Percentiles rank a stretch among this genome's conserved stretches.
phyloP scores from a whole-genome alignment of 108 stramenopile species.

The Chaetoceros muelleri region DNA sequence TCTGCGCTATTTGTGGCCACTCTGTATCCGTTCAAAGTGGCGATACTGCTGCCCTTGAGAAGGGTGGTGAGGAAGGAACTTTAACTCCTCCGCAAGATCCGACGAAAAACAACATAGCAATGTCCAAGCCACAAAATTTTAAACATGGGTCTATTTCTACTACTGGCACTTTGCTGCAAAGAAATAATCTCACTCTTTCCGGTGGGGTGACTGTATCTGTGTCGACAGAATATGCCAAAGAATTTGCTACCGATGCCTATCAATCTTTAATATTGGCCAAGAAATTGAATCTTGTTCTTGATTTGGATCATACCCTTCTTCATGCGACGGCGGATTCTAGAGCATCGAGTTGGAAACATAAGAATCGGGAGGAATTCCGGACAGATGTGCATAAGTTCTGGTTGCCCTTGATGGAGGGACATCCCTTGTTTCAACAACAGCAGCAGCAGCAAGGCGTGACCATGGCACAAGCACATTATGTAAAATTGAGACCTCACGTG shows the following conservation, averaged over 20 bases:
- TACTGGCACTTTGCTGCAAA: not conserved
- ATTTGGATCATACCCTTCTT: slow-evolving; percentile 82
- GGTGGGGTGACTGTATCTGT: slow-evolving; percentile 67
- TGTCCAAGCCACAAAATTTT: slow-evolving; percentile 10
- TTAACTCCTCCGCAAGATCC: not conserved
- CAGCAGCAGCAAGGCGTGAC: not conserved
- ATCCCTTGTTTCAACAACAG: slow-evolving; percentile 8
- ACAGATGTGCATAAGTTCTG: slow-evolving; percentile 18
- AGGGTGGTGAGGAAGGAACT: slow-evolving; percentile 2
- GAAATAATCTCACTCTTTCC: slow-evolving; percentile 45
- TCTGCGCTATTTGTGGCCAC: slow-evolving; percentile 66
- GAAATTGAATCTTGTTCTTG: slow-evolving; percentile 68
- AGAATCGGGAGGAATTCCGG: slow-evolving; percentile 44
- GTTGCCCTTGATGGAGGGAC: slow-evolving; percentile 35
- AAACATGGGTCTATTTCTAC: not conserved
- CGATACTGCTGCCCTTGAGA: not conserved
- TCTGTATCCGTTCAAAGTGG: slow-evolving; percentile 1
- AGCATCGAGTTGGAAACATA: slow-evolving; percentile 31
- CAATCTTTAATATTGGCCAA: slow-evolving; percentile 29
- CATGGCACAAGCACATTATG: slow-evolving; percentile 40
- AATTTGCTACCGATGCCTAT: slow-evolving; percentile 37
- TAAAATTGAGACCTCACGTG: slow-evolving; percentile 74
- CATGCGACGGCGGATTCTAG: slow-evolving; percentile 77
- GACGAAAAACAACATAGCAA: not conserved
- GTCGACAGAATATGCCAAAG: slow-evolving; percentile 45